Evolutionary conservation across 1,284 basidiomycete genomes (phyloP).

Genomic region (Ustilago nuda): DNA sequence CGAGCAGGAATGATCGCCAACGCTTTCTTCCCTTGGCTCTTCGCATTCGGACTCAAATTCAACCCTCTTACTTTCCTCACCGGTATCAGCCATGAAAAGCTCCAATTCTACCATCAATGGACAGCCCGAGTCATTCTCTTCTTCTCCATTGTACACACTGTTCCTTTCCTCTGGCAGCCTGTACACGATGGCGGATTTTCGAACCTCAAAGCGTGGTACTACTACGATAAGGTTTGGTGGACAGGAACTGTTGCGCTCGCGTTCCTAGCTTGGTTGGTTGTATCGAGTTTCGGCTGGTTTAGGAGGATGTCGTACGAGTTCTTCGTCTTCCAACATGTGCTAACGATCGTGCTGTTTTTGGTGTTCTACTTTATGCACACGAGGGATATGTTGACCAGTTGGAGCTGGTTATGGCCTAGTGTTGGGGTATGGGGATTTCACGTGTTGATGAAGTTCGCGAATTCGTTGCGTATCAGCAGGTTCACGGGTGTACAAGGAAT

Average conservation of each 20-base stretch:
- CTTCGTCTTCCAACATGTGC: slow-evolving; percentile 63
- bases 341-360: slow-evolving; percentile 51
- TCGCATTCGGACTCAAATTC: slow-evolving; percentile 56
- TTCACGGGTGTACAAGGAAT: slow-evolving; percentile 32
- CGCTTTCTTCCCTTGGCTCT: slow-evolving; percentile 62
- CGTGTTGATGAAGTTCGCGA: slow-evolving; percentile 48
- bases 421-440: slow-evolving; percentile 49
- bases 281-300: slow-evolving; percentile 49
- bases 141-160: slow-evolving; percentile 59
- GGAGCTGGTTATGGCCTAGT: slow-evolving; percentile 51
- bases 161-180: slow-evolving; percentile 61
- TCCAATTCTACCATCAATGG: slow-evolving; percentile 67
- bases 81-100: slow-evolving; percentile 58
- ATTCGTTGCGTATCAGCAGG: slow-evolving; percentile 27
- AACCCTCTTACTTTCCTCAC: slow-evolving; percentile 64
- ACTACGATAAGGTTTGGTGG: slow-evolving; percentile 51
- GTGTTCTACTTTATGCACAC: slow-evolving; percentile 60
- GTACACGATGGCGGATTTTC: slow-evolving; percentile 52
- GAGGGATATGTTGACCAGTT: slow-evolving; percentile 35
- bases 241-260: slow-evolving; percentile 57
- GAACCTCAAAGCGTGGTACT: slow-evolving; percentile 50
- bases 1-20: slow-evolving; percentile 62
- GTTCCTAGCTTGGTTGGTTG: slow-evolving; percentile 48
- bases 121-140: slow-evolving; percentile 59
- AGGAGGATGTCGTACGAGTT: slow-evolving; percentile 62